Percentiles rank a stretch among this genome's conserved stretches.
Conservation (phyloP, 179 eudicot species). For the Silene noctiflora region DNA sequence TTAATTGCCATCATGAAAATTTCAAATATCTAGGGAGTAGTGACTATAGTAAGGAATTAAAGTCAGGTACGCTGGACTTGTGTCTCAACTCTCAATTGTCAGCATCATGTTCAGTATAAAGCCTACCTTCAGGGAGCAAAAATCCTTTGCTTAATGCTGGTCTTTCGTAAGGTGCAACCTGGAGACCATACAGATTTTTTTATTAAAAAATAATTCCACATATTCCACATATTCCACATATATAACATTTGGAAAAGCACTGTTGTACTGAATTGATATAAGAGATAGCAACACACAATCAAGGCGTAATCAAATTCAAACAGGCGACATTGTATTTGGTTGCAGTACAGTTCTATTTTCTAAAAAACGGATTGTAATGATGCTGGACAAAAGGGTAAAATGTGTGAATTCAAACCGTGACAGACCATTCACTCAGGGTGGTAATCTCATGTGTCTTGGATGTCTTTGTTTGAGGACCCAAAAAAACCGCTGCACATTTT, state of each 20-base stretch:
- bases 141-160: conserved; percentile 98
- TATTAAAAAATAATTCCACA: neutral
- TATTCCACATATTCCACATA: neutral
- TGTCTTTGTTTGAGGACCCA: neutral
- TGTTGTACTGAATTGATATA: neutral
- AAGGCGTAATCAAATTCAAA: neutral
- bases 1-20: neutral
- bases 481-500: neutral
- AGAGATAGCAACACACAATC: neutral
- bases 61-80: neutral
- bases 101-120: neutral
- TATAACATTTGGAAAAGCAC: neutral
- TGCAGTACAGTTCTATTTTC: neutral
- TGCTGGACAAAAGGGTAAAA: conserved; percentile 7
- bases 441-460: neutral
- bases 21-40: conserved; percentile 3
- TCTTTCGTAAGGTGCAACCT: conserved; percentile 98
- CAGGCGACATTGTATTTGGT: neutral
- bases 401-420: neutral
- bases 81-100: neutral
- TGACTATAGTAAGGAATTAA: neutral
- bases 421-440: neutral
- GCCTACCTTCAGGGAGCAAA: conserved; percentile 91
- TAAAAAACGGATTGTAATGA: neutral
- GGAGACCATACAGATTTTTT: conserved; percentile 23